Percentiles rank a stretch among this genome's conserved stretches.
These are phyloP conservation scores for Pachysandra terminalis DNA, from an alignment of 164 flowering plant genomes.

Conservation along the genomic window DNA sequence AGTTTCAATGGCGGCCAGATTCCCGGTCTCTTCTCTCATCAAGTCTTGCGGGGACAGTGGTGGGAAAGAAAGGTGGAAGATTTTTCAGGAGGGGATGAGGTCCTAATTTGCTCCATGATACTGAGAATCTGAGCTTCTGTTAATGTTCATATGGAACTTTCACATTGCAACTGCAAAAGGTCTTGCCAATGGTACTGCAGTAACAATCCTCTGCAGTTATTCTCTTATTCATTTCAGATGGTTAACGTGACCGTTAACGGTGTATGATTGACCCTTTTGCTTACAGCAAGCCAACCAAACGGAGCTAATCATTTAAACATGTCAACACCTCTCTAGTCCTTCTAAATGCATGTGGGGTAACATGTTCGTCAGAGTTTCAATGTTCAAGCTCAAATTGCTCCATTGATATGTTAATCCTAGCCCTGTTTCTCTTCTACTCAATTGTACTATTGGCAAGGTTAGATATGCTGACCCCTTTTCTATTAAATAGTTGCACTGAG, in stretches of 20 bases:
- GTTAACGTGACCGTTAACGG: slow-evolving; percentile 11
- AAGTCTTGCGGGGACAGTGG: slow-evolving; percentile 54
- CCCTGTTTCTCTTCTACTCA: slow-evolving; percentile 10
- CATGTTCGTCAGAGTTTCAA: neutral
- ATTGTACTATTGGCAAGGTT: slow-evolving; percentile 13
- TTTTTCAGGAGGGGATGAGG: slow-evolving; percentile 58
- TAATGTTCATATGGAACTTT: neutral
- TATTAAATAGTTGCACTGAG: too few relatives aligned
- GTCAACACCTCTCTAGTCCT: neutral
- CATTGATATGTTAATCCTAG: slow-evolving; percentile 12
- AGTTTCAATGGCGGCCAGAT: slow-evolving; percentile 87
- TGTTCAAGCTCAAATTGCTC: slow-evolving; percentile 12
- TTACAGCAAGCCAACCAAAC: slow-evolving; percentile 10
- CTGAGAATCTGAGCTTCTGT: slow-evolving; percentile 5
- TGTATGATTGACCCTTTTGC: slow-evolving; percentile 9
- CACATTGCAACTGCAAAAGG: slow-evolving; percentile 3
- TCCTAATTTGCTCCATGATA: slow-evolving; percentile 10
- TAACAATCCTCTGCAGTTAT: neutral
- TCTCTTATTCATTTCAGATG: slow-evolving; percentile 14
- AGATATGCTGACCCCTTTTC: slow-evolving; percentile 25
- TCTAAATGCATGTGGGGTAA: neutral
- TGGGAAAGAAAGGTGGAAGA: slow-evolving; percentile 64
- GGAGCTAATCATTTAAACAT: slow-evolving; percentile 7
- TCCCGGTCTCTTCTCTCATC: slow-evolving; percentile 64
- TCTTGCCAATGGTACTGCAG: neutral